Evolutionary conservation across 768 basidiomycete species (phyloP).

Genomic region (Boletus huronensis): DNA sequence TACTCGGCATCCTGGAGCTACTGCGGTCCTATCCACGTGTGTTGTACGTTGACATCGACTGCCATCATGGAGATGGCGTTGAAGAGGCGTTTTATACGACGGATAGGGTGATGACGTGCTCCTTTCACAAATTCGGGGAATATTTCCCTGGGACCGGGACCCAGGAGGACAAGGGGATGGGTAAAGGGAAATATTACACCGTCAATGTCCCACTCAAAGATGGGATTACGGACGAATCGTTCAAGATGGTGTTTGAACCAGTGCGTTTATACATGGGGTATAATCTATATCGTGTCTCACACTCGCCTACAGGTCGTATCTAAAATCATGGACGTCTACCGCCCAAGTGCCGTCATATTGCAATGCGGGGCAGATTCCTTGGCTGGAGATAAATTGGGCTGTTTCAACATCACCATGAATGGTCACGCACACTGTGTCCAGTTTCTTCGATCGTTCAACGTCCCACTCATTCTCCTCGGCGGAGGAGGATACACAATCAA

Average conservation of each 20-base stretch:
- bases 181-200: conserved; percentile 81
- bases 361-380: conserved; percentile 98
- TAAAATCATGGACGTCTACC: conserved; percentile 82
- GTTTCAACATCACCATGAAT: conserved; percentile 93
- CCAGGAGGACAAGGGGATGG: conserved; percentile 80
- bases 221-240: conserved; percentile 89
- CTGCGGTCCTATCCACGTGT: conserved; percentile 83
- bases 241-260: conserved; percentile 86
- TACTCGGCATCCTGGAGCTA: conserved; percentile 90
- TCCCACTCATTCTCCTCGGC: conserved; percentile 89
- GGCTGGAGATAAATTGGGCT: conserved; percentile 91
- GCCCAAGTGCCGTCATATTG: conserved; percentile 82
- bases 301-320: conserved; percentile 59
- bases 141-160: conserved; percentile 74
- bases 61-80: conserved; percentile 97
- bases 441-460: conserved; percentile 75
- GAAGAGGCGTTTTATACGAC: conserved; percentile 99
- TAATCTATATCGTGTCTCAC: neutral
- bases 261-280: conserved; percentile 41
- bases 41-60: conserved; percentile 96
- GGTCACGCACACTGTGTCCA: conserved; percentile 92
- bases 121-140: conserved; percentile 97
- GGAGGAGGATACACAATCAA: conserved; percentile 97
- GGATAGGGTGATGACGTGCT: conserved; percentile 94
- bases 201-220: conserved; percentile 93